Percentiles rank a stretch among this genome's conserved stretches.
phyloP scores from a whole-genome alignment of 495 filamentous ascomycete species.

The Trichocladium uniseriatum region DNA sequence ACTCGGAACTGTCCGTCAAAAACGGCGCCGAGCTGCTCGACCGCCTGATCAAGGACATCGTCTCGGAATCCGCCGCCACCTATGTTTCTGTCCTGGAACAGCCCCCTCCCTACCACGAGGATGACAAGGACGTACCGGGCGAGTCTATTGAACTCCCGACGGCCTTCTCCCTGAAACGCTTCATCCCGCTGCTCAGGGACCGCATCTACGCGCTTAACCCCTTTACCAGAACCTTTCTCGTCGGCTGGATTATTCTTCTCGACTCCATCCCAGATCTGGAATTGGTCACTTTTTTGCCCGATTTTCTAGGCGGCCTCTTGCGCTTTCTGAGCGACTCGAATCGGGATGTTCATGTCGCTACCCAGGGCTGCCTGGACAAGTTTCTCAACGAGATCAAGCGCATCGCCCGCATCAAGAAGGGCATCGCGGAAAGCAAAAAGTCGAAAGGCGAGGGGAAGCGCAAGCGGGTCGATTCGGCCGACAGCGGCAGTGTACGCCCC shows the following conservation, averaged over 20 bases:
- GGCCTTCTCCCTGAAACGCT: constrained; percentile 83
- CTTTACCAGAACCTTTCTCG: constrained; percentile 88
- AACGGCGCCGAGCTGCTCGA: constrained; percentile 97
- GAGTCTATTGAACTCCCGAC: constrained; percentile 57
- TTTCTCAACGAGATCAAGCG: constrained; percentile 92
- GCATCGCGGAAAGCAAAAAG: constrained; percentile 78
- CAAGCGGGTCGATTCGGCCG: constrained; percentile 56
- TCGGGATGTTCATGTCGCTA: constrained; percentile 85
- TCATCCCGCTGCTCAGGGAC: constrained; percentile 88
- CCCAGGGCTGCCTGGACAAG: constrained; percentile 79
- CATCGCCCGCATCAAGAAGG: constrained; percentile 85
- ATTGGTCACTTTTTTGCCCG: constrained; percentile 83
- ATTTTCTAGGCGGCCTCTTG: constrained; percentile 83
- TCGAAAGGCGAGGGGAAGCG: constrained; percentile 55
- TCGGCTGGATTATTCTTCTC: constrained; percentile 89
- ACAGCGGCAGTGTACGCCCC: constrained; percentile 45
- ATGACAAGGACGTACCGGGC: constrained; percentile 42
- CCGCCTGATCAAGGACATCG: constrained; percentile 94
- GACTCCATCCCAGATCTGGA: constrained; percentile 97
- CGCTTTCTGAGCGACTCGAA: constrained; percentile 88
- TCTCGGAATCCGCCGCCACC: constrained; percentile 89
- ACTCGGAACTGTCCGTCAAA: constrained; percentile 94
- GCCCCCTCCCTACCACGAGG: constrained; percentile 35
- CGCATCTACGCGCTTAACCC: constrained; percentile 89
- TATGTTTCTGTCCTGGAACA: constrained; percentile 85